These are phyloP conservation scores for Wickerhamomyces subpelliculosus DNA, from an alignment of 805 yeast species.

Conservation along the genomic window DNA sequence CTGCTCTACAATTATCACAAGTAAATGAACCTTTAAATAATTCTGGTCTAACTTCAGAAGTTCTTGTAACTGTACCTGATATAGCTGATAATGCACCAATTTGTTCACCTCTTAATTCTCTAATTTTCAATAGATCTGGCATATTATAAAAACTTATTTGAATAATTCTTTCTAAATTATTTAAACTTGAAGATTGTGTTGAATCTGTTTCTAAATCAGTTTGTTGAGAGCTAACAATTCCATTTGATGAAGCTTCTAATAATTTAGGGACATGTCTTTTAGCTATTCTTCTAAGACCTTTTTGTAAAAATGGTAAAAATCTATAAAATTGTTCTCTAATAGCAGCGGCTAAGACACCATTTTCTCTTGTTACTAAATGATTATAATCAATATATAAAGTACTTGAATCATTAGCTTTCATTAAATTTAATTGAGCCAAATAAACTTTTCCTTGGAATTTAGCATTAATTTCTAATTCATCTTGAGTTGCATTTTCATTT, in stretches of 20 bases:
- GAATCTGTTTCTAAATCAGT: conserved; percentile 26
- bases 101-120: conserved; percentile 85
- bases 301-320: conserved; percentile 76
- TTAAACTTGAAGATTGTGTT: conserved; percentile 38
- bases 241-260: conserved; percentile 42
- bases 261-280: conserved; percentile 60
- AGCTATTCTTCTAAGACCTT: conserved; percentile 67
- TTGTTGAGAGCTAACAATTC: conserved; percentile 25
- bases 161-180: conserved; percentile 64
- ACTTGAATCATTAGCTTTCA: conserved; percentile 67
- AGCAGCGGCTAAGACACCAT: conserved; percentile 85
- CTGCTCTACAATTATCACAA: conserved; percentile 82
- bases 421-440: conserved; percentile 70
- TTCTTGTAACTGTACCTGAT: conserved; percentile 92
- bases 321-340: conserved; percentile 88
- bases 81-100: conserved; percentile 81
- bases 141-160: conserved; percentile 86
- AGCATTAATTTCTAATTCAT: conserved; percentile 25
- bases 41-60: conserved; percentile 95
- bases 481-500: conserved; percentile 22
- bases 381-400: conserved; percentile 82
- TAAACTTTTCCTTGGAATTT: conserved; percentile 54
- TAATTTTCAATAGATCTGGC: conserved; percentile 74
- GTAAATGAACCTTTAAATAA: conserved; percentile 78
- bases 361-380: conserved; percentile 68